Evolutionary conservation across 495 filamentous ascomycete species (phyloP), one percentile per base, ranked within the genome.

Genomic region (Parachaetomium inaequale): DNA sequence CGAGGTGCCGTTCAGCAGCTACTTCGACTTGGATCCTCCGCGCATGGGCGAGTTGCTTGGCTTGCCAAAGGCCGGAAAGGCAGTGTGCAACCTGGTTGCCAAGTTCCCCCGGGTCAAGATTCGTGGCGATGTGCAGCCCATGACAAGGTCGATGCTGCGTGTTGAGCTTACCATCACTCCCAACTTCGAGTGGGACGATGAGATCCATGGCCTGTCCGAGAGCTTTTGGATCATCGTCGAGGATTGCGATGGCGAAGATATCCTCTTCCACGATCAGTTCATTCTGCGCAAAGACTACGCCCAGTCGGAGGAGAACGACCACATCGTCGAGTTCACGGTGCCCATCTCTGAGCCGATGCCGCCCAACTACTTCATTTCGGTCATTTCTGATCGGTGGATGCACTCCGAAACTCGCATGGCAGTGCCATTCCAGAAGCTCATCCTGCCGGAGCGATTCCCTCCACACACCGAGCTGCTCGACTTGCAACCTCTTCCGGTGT

Each of bases 321-420:
- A 99, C 68, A 75, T 96, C n/a, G 88, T 99, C 34, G 94, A 98
- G 62, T 96, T 99, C 69, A 97, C 95, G 0, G 93, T 97, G 6
- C 88, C 94, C 1, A 94, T 99, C 66, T 89, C 91, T 2, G 94
- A 99, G 68, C 94, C 94, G 1, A 96, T 97, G 90, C 95, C 94
- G 6, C 94, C 94, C 0, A 95, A 98, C 69, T 98, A 98, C 76
- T 99, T 99, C 77, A 91, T 99, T 69, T 91, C 91, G 1, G 81
- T 97, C 58, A 79, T 96, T 17, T 97, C 93, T 3, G 94, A 99
- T 67, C 82, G 95, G 59, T 99, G 94, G 94, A 94, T 98, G 90
- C 91, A 96, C 68, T 91, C 93, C 14, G 93, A 98, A 76, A 95
- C 92, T 7, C 95, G 93, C 69, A 78, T 99, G 46, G 87, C 93